Evolutionary conservation across 805 yeast species (phyloP), one percentile per base, ranked within the genome.

Genomic region (Yarrowia yakushimensis): DNA sequence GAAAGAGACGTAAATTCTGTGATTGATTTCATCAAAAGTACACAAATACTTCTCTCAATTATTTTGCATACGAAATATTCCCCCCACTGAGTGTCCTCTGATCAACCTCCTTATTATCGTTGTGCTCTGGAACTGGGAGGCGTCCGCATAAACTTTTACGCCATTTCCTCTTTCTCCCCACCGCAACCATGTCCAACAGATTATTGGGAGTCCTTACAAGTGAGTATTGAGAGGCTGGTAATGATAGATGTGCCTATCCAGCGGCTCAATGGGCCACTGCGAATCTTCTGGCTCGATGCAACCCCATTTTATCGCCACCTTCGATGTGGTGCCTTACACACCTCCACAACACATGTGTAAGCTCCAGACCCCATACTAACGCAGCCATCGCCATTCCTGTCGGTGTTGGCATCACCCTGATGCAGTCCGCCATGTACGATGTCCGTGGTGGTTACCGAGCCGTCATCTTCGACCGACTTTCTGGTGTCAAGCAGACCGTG

Each of bases 361-460:
- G 3, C 11, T 22, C 25, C 23, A 17, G 11, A 34, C 42, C 23
- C 33, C 41, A 31, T 23, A 50, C 61, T 55, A 55, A 55, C 61
- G n/a, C 48, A 59, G 68, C 72, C 33, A 62, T 72, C 33, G 69
- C 72, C 43, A 41, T 73, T 22, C 75, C 75, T 37, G 67, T 63
- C 20, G 66, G 69, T 28, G 43, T 69, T 50, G 85, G 87, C 20
- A 73, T 86, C 59, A 79, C 90, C 36, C 27, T 59, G 54, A 59
- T 86, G 9, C 93, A 90, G 72, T 84, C 87, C 69, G 85, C 97
- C 28, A 79, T 94, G 77, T 94, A 90, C 73, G 98, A 94, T 72
- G 99, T 94, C 37, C 85, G 87, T 72, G 99, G 99, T 65, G 99
- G 99, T 63, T 83, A 89, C 64, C 82, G 99, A 73, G 99, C 97